Evolutionary conservation across 2,329 filamentous ascomycete genomes (phyloP).

Genomic region (Magnaporthiopsis rhizophila): DNA sequence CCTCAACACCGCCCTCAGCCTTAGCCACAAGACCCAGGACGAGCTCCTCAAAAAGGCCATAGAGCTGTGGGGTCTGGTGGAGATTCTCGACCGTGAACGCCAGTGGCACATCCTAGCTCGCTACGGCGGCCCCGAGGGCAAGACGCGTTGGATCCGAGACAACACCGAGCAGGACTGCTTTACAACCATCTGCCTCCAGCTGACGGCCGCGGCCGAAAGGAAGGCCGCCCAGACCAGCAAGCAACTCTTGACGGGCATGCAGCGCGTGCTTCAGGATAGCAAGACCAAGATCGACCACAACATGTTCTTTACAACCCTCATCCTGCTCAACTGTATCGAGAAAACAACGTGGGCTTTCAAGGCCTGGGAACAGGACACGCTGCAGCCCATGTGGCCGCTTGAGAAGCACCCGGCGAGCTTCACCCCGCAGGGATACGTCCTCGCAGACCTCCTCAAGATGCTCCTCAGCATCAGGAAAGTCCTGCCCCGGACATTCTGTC

Average conservation of each 20-base stretch:
- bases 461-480: conserved; percentile 52
- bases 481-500: conserved; percentile 42
- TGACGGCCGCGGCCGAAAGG: conserved; percentile 56
- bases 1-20: conserved; percentile 38
- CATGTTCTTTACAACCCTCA: conserved; percentile 53
- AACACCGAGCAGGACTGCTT: conserved; percentile 49
- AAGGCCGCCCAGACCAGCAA: conserved; percentile 54
- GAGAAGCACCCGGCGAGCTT: conserved; percentile 49
- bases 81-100: conserved; percentile 56
- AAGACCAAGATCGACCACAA: conserved; percentile 51
- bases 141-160: conserved; percentile 39
- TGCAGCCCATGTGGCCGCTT: conserved; percentile 53
- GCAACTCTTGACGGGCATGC: conserved; percentile 50
- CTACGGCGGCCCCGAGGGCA: conserved; percentile 7
- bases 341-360: conserved; percentile 64
- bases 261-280: conserved; percentile 52
- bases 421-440: conserved; percentile 49
- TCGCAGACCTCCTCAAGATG: conserved; percentile 53
- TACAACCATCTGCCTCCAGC: conserved; percentile 54
- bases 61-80: conserved; percentile 57
- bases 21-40: conserved; percentile 42
- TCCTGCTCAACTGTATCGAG: conserved; percentile 58
- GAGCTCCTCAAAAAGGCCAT: conserved; percentile 49
- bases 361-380: conserved; percentile 56
- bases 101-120: conserved; percentile 51